Percentiles rank a stretch among this genome's conserved stretches.
phyloP scores from a whole-genome alignment of 345 rosid genomes.

The Salix purpurea region DNA sequence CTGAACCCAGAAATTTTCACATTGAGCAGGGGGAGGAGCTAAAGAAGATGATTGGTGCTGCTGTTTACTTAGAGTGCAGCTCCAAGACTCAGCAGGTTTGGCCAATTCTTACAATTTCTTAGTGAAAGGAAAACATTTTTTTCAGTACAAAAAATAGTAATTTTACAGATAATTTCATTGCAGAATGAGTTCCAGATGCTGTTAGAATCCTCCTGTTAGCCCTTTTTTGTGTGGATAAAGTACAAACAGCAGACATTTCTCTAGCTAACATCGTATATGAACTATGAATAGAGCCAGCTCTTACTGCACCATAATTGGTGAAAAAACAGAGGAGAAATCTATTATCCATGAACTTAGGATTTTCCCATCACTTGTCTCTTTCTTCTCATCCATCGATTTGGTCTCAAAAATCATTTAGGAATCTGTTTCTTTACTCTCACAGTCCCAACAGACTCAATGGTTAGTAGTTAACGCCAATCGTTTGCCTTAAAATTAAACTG shows the following conservation, averaged over 20 bases:
- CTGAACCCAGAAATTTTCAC: neutral
- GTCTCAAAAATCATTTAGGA: neutral
- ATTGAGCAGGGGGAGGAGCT: constrained; percentile 45
- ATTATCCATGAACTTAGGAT: neutral
- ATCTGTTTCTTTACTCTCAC: neutral
- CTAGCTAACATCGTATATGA: neutral
- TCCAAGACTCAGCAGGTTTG: constrained; percentile 51
- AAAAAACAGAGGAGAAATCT: neutral
- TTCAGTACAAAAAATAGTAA: too few species aligned
- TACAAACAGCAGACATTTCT: neutral
- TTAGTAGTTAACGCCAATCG: neutral
- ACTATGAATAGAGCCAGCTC: neutral
- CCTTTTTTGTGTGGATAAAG: neutral
- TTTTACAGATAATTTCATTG: neutral
- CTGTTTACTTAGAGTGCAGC: constrained; percentile 51
- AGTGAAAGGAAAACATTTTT: too few species aligned
- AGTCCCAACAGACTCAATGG: neutral
- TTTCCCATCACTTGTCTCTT: neutral
- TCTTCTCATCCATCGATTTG: neutral
- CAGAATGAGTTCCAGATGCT: too few species aligned
- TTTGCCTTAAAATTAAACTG: neutral
- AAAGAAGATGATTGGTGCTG: constrained; percentile 51
- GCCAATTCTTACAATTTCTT: neutral
- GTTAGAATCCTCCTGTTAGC: neutral
- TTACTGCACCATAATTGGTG: neutral